Evolutionary conservation across 1,139 yeast species (phyloP).

Genomic region (Yamadazyma friedrichii): DNA sequence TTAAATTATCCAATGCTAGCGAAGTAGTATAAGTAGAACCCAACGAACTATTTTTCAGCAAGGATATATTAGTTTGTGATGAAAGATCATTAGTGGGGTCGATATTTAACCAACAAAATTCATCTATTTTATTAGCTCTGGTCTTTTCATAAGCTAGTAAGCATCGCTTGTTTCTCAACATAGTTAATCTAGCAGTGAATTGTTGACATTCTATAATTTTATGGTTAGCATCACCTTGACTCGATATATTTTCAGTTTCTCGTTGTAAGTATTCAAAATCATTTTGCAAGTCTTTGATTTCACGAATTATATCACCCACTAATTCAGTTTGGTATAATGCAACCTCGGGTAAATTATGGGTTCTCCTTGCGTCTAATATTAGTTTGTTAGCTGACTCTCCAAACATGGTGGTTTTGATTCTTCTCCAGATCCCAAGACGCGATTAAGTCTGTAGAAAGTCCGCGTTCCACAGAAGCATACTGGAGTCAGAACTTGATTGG

Average conservation of each 20-base stretch:
- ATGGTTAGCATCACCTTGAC: conserved; percentile 31
- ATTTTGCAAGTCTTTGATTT: conserved; percentile 54
- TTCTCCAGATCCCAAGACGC: conserved; percentile 2
- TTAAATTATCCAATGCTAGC: conserved; percentile 50
- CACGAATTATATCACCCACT: conserved; percentile 65
- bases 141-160: conserved; percentile 76
- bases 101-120: conserved; percentile 65
- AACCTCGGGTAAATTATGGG: conserved; percentile 61
- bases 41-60: conserved; percentile 9
- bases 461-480: too few relatives aligned
- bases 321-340: conserved; percentile 77
- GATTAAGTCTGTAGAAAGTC: too few relatives aligned
- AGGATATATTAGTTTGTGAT: conserved; percentile 6
- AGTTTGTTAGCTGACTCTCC: conserved; percentile 87
- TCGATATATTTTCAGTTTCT: conserved; percentile 12
- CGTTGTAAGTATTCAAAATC: conserved; percentile 43
- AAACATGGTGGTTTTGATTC: conserved; percentile 56
- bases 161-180: conserved; percentile 88
- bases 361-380: conserved; percentile 78
- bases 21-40: conserved; percentile 30
- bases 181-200: conserved; percentile 77
- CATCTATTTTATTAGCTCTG: conserved; percentile 67
- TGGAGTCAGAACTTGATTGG: too few relatives aligned
- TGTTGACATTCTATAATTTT: conserved; percentile 66
- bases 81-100: conserved; percentile 31